Conservation (phyloP, 352 stramenopile genomes). For the Globisporangium nunn region DNA sequence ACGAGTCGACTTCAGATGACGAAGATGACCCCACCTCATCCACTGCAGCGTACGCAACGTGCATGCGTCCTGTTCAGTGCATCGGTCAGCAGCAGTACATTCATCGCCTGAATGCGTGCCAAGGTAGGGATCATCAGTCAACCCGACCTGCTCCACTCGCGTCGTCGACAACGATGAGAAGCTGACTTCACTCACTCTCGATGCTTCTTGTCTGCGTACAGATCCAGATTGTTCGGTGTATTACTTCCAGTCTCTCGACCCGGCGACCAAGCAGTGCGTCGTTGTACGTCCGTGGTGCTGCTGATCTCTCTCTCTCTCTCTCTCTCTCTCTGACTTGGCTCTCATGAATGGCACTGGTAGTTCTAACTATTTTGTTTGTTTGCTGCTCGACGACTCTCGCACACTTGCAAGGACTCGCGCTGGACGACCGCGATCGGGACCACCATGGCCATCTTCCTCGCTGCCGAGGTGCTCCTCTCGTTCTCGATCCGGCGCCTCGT, state of each 20-base stretch:
- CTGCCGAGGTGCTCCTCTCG: constrained; percentile 35
- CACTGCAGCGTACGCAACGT: constrained; percentile 9
- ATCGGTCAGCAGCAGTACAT: constrained; percentile 35
- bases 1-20: neutral
- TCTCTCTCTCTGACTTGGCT: neutral
- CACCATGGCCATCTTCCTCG: constrained; percentile 27
- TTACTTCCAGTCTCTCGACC: constrained; percentile 55
- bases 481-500: constrained; percentile 23
- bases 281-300: constrained; percentile 30
- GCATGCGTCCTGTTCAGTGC: constrained; percentile 17
- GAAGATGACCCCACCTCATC: neutral
- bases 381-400: neutral
- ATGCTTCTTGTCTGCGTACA: constrained; percentile 5
- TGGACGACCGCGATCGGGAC: constrained; percentile 30
- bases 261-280: constrained; percentile 31
- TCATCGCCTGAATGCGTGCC: constrained; percentile 33
- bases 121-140: constrained; percentile 20
- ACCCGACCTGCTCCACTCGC: neutral
- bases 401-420: constrained; percentile 19
- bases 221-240: constrained; percentile 55
- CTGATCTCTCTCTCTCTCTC: neutral
- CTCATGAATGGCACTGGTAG: neutral
- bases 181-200: neutral
- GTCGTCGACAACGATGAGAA: neutral
- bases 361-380: neutral